Conservation (phyloP, 306 rosid genomes). For the Phaseolus lunatus region DNA sequence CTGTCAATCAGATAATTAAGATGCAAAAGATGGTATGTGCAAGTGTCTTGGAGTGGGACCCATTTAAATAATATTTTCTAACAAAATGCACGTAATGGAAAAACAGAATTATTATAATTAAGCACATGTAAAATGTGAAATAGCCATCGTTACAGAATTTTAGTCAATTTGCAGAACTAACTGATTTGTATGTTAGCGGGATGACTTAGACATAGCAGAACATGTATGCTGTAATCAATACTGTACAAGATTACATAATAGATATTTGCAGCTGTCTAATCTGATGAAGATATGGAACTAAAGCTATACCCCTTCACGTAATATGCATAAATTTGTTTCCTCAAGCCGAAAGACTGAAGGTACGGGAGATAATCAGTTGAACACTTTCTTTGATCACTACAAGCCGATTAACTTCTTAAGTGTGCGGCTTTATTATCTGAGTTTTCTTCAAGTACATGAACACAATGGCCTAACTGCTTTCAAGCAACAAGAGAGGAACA, state of each 20-base stretch:
- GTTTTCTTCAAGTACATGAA: conserved; percentile 18
- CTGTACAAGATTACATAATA: not conserved
- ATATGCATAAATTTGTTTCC: too few species aligned
- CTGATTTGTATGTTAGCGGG: not conserved
- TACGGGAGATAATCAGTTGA: conserved; percentile 15
- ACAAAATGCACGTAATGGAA: conserved; percentile 36
- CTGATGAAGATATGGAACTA: not conserved
- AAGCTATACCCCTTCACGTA: conserved; percentile 27
- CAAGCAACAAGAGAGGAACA: conserved; percentile 21
- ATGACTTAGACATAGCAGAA: not conserved
- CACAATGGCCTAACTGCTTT: conserved; percentile 7
- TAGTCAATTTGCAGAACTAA: not conserved
- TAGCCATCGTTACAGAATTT: not conserved
- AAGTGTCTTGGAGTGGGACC: not conserved
- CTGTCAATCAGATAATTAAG: conserved; percentile 17
- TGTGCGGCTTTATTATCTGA: not conserved
- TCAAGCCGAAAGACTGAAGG: conserved; percentile 13
- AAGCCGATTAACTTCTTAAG: conserved; percentile 13
- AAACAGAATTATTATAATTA: not conserved
- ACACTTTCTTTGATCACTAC: conserved; percentile 25
- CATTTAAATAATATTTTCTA: not conserved
- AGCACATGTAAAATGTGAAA: not conserved
- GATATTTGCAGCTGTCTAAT: not conserved
- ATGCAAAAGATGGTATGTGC: conserved; percentile 15
- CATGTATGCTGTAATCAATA: not conserved